Conservation (phyloP, 2,329 filamentous ascomycete species). For the Cytospora leucostoma region DNA sequence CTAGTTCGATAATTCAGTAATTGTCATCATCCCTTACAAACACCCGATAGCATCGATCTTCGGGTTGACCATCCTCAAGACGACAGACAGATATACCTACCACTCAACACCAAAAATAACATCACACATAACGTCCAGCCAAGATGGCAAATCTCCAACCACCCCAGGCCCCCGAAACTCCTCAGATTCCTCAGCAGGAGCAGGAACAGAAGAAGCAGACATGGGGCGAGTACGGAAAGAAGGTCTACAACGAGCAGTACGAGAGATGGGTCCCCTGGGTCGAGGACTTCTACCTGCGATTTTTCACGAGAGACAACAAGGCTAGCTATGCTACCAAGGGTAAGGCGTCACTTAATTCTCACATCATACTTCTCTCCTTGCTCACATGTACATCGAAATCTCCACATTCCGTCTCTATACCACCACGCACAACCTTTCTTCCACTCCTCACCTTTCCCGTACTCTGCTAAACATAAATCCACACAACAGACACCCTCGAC, state of each 20-base stretch:
- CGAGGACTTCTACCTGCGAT: conserved; percentile 70
- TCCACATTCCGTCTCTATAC: neutral
- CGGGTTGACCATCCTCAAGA: neutral
- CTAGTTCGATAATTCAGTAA: neutral
- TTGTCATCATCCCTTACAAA: neutral
- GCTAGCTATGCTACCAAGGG: conserved; percentile 70
- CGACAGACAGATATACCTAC: neutral
- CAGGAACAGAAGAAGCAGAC: conserved; percentile 24
- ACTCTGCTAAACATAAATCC: conserved; percentile 49
- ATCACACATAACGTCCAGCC: neutral
- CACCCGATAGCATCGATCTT: neutral
- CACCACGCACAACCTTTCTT: neutral
- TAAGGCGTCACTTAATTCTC: conserved; percentile 38
- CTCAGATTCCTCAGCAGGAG: conserved; percentile 3
- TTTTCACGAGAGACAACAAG: conserved; percentile 78
- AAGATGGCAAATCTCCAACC: conserved; percentile 14
- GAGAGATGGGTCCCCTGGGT: conserved; percentile 77
- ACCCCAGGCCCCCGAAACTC: conserved; percentile 8
- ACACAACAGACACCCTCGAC: conserved; percentile 45
- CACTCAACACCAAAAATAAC: neutral
- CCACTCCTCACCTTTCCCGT: neutral
- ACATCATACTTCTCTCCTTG: too few relatives aligned
- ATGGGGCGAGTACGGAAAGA: conserved; percentile 38
- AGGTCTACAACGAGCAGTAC: conserved; percentile 71
- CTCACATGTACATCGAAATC: neutral